Evolutionary conservation across 2,329 filamentous ascomycete species (phyloP).

Genomic region (Chrysoporthe austroafricana): DNA sequence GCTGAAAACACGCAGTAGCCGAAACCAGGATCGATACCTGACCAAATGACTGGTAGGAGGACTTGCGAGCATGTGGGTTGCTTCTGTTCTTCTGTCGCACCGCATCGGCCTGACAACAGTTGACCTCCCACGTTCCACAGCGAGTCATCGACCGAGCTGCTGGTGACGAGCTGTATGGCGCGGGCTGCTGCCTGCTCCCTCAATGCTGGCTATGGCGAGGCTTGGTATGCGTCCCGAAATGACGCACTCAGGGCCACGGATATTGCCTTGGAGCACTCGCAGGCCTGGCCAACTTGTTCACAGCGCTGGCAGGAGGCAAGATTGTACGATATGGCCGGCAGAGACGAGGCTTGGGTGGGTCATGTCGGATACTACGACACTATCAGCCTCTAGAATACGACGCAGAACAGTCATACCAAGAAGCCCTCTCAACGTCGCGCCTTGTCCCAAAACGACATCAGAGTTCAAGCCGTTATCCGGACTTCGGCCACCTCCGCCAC

Average conservation of each 20-base stretch:
- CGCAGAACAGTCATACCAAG: neutral
- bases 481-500: neutral
- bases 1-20: conserved; percentile 14
- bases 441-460: neutral
- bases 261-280: neutral
- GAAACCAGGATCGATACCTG: conserved; percentile 21
- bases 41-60: conserved; percentile 19
- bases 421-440: neutral
- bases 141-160: conserved; percentile 23
- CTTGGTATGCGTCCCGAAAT: neutral
- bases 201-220: neutral
- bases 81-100: conserved; percentile 27
- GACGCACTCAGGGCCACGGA: neutral
- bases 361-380: neutral
- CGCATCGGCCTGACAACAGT: conserved; percentile 15
- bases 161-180: conserved; percentile 5
- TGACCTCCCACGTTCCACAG: conserved; percentile 20
- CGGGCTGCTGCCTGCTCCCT: neutral
- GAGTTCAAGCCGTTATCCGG: neutral
- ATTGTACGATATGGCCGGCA: neutral
- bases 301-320: neutral
- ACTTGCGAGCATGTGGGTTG: conserved; percentile 17
- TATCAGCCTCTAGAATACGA: neutral
- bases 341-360: neutral
- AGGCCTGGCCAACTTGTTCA: neutral